A percentile compares a stretch with the other conserved stretches of the same genome.
Conservation (phyloP, 768 basidiomycete species). For the Mycena vulgaris region DNA sequence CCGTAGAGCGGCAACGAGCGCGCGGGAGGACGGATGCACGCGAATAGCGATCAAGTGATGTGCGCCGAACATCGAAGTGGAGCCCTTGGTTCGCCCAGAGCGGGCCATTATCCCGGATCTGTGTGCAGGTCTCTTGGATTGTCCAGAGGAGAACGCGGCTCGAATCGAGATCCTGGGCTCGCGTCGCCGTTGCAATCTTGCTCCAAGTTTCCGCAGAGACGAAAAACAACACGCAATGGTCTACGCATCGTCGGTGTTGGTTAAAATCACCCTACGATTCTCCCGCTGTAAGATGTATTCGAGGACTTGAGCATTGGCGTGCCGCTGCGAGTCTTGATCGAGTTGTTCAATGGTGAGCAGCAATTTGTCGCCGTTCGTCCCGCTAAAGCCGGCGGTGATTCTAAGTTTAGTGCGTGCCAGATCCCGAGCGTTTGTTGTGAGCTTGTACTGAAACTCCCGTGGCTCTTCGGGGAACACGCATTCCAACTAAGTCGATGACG, state of each 20-base stretch:
- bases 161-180: no score
- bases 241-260: constrained; percentile 41
- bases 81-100: no score
- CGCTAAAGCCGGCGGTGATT: constrained; percentile 67
- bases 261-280: constrained; percentile 55
- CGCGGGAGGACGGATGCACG: no score
- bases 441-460: constrained; percentile 61
- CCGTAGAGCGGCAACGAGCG: no score
- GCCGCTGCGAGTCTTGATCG: constrained; percentile 55
- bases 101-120: no score
- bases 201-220: constrained; percentile 11
- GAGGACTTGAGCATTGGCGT: constrained; percentile 66
- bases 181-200: not conserved
- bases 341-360: constrained; percentile 54
- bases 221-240: constrained; percentile 51
- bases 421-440: constrained; percentile 68
- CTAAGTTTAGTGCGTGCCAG: constrained; percentile 55
- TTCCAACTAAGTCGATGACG: constrained; percentile 58
- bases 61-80: no score
- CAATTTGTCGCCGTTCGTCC: constrained; percentile 66
- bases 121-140: no score
- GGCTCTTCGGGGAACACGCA: constrained; percentile 66
- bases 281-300: constrained; percentile 55
- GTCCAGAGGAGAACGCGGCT: no score
- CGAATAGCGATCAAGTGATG: no score